These are phyloP conservation scores for Domatiomyces globalis DNA, from an alignment of 2,329 filamentous ascomycete genomes.

Conservation along the genomic window DNA sequence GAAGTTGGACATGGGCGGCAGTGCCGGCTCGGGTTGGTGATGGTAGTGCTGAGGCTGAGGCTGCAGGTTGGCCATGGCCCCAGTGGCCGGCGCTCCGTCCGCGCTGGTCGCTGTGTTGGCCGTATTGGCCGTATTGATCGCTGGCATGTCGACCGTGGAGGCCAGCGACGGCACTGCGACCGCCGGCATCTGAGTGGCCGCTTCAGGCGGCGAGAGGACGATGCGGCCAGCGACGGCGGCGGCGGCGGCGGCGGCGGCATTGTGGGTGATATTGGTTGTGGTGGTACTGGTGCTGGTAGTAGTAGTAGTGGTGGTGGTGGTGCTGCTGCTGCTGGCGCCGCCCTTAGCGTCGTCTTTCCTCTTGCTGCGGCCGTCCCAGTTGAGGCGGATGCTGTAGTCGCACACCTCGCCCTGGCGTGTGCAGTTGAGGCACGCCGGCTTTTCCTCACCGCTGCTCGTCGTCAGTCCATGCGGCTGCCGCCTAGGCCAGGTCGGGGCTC, in stretches of 20 bases:
- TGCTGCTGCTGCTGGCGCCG: constrained; percentile 20
- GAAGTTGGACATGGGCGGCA: constrained; percentile 5
- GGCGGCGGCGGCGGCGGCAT: neutral
- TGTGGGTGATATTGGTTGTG: constrained; percentile 1
- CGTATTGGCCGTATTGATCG: neutral
- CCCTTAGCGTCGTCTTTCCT: constrained; percentile 32
- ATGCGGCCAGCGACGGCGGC: neutral
- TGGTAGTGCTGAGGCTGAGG: no score
- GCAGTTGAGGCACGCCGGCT: constrained; percentile 59
- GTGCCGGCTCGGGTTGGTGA: constrained; percentile 1
- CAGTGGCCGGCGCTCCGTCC: neutral
- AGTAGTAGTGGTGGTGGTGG: neutral
- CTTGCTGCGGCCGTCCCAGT: constrained; percentile 62
- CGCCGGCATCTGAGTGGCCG: neutral
- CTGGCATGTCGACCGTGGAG: neutral
- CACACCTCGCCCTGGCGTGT: constrained; percentile 56
- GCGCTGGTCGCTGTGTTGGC: neutral
- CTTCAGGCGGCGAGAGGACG: neutral
- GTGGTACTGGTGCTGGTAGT: neutral
- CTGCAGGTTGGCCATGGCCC: constrained; percentile 2
- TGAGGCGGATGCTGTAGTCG: constrained; percentile 68
- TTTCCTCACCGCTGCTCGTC: constrained; percentile 50
- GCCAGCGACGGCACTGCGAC: no score
- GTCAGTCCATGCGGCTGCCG: neutral
- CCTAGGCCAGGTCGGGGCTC: neutral